Conservation (phyloP, 768 basidiomycete genomes). For the Cystofilobasidium ferigula region DNA sequence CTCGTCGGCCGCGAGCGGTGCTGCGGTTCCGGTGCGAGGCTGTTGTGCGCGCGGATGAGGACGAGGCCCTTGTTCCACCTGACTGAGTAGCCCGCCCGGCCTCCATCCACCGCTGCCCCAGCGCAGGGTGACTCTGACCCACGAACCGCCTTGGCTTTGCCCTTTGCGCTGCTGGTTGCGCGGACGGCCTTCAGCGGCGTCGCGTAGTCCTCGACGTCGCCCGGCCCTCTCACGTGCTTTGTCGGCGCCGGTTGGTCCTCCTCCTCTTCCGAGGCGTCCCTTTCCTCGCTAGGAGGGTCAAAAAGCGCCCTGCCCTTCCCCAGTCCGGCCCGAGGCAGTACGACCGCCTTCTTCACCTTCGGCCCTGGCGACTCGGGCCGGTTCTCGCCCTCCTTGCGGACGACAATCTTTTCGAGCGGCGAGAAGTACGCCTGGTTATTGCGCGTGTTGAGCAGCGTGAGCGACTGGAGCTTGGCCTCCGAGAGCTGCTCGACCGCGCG, state of each 20-base stretch:
- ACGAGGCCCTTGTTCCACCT: constrained; percentile 38
- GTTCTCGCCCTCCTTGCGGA: constrained; percentile 31
- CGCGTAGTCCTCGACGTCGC: constrained; percentile 36
- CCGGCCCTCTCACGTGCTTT: constrained; percentile 31
- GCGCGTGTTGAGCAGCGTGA: constrained; percentile 34
- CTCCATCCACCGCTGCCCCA: background rate
- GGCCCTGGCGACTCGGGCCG: constrained; percentile 35
- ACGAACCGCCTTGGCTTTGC: constrained; percentile 25
- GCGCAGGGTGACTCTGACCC: background rate
- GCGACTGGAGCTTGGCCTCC: constrained; percentile 35
- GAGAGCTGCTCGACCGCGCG: constrained; percentile 28
- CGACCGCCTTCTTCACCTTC: constrained; percentile 29
- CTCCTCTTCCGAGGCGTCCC: constrained; percentile 30
- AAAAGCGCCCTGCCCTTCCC: constrained; percentile 16
- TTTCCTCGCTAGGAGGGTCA: constrained; percentile 19
- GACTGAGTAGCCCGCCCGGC: constrained; percentile 27
- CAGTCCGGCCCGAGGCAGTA: background rate
- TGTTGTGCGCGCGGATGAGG: constrained; percentile 28
- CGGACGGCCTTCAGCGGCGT: constrained; percentile 27
- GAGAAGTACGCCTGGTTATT: constrained; percentile 37
- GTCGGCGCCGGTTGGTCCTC: constrained; percentile 19
- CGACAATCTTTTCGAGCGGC: constrained; percentile 36
- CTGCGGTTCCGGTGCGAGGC: background rate
- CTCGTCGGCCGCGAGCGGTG: background rate
- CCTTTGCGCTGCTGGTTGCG: too few relatives aligned